Percentiles rank a stretch among this genome's conserved stretches.
Evolutionary conservation across 257 asterid genomes (phyloP).

Genomic region (Thymus quinquecostatus): DNA sequence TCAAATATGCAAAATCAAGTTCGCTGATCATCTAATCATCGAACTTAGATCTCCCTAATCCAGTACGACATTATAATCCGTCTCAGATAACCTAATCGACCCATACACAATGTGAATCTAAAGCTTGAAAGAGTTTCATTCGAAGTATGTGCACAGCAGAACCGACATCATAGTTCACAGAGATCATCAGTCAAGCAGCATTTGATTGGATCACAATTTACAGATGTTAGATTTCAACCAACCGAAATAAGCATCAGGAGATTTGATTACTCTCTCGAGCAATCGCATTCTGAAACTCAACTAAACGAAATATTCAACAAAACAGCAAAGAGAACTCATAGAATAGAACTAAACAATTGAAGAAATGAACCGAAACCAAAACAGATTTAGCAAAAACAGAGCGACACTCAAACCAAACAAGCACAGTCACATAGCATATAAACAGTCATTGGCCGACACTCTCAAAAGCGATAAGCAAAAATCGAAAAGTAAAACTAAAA

Average conservation of each 20-base stretch:
- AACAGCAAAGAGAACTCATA: neutral
- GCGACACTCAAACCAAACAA: neutral
- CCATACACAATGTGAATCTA: neutral
- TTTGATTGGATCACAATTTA: constrained; percentile 10
- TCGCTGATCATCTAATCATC: neutral
- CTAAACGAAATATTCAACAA: neutral
- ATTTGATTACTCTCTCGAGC: neutral
- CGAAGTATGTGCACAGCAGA: neutral
- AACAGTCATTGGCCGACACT: neutral
- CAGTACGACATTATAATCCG: neutral
- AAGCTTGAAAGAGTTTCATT: neutral
- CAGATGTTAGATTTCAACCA: neutral
- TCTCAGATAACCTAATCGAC: neutral
- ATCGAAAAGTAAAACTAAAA: neutral
- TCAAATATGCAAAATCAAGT: neutral
- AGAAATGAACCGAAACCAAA: neutral
- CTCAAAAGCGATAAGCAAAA: neutral
- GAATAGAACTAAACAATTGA: neutral
- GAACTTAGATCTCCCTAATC: constrained; percentile 16
- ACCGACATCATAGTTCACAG: neutral
- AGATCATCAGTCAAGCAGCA: constrained; percentile 1
- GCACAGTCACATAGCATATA: neutral
- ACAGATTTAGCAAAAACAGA: neutral
- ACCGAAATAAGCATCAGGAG: neutral
- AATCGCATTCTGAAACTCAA: constrained; percentile 25